Evolutionary conservation across 176 grass and related monocot species (phyloP), one percentile per base, ranked within the genome.

Genomic region (Triticum timopheevii): DNA sequence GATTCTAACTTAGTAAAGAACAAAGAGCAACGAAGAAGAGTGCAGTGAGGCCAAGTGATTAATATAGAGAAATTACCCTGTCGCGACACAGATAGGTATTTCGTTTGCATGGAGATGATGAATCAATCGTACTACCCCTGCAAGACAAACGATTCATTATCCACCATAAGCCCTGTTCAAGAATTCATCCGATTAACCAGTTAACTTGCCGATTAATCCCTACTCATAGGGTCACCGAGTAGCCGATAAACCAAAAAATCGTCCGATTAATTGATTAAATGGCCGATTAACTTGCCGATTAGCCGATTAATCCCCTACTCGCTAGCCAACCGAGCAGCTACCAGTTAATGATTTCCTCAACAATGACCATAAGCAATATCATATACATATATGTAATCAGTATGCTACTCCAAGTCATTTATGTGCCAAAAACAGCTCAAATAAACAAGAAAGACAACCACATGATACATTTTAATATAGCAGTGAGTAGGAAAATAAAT

Each of bases 11-110:
- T 39, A 80, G 65, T 76, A 68, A 65, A 47, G 24, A 12, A 71
- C 7, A 44, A 56, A 85, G 15, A 76, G 4, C 44, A 79, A 20
- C 13, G 20, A 8, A 68, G 49, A 69, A 74, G 6, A 77, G 11
- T 39, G 8, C 1, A 40, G n/a, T 13, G 31, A 27, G 31, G 15
- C 4, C 16, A 77, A 17, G 80, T 31, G 12, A 78, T 39, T 66
- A 7, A 64, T 58, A 6, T 40, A 79, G 65, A 86, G 9, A 81
- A 75, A 70, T 80, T 91, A 95, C 90, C 92, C 96, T 75, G 96
- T 95, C 13, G 92, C 96, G 79, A 98, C 93, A 89, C 90, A 87
- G 74, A 95, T 95, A 45, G 90, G 93, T 85, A 98, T 73, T 49
- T 84, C 80, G 50, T 92, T 95, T 42, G 83, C 79, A 92, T 91